Conservation (phyloP, 352 stramenopile species). For the Pythium rhizo-oryzae region DNA sequence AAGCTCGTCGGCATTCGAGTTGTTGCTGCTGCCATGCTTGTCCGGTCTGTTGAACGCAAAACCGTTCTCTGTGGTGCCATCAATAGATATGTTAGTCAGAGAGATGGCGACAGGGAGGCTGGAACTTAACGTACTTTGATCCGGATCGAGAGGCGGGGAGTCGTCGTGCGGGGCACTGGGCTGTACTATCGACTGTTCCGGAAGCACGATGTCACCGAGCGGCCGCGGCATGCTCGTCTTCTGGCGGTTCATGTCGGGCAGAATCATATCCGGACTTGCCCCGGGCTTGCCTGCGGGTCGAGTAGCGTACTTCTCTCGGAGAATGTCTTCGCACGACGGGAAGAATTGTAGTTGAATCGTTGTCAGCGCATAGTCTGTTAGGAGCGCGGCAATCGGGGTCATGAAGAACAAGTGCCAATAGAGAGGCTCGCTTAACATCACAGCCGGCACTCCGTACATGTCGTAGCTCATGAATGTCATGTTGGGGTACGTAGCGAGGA, state of each 20-base stretch:
- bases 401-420: slow-evolving; percentile 66
- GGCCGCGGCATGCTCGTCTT: slow-evolving; percentile 1
- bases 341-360: slow-evolving; percentile 53
- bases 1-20: slow-evolving; percentile 23
- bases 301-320: slow-evolving; percentile 47
- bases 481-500: slow-evolving; percentile 60
- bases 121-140: slow-evolving; percentile 1
- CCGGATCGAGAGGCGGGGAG: background rate
- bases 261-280: slow-evolving; percentile 16
- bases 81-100: slow-evolving; percentile 3
- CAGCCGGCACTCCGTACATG: slow-evolving; percentile 54
- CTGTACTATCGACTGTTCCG: slow-evolving; percentile 18
- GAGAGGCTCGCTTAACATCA: slow-evolving; percentile 44
- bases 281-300: slow-evolving; percentile 22
- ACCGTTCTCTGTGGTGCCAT: slow-evolving; percentile 24
- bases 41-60: slow-evolving; percentile 42
- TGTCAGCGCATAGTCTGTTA: slow-evolving; percentile 45
- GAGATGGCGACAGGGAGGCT: background rate
- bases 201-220: slow-evolving; percentile 17
- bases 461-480: slow-evolving; percentile 75
- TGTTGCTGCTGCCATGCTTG: slow-evolving; percentile 1
- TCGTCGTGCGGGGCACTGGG: background rate
- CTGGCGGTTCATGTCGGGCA: background rate
- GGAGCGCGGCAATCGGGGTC: slow-evolving; percentile 45
- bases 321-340: slow-evolving; percentile 58